These are phyloP conservation scores for Psilocybe sp. DNA, from an alignment of 768 basidiomycete genomes.

Conservation along the genomic window DNA sequence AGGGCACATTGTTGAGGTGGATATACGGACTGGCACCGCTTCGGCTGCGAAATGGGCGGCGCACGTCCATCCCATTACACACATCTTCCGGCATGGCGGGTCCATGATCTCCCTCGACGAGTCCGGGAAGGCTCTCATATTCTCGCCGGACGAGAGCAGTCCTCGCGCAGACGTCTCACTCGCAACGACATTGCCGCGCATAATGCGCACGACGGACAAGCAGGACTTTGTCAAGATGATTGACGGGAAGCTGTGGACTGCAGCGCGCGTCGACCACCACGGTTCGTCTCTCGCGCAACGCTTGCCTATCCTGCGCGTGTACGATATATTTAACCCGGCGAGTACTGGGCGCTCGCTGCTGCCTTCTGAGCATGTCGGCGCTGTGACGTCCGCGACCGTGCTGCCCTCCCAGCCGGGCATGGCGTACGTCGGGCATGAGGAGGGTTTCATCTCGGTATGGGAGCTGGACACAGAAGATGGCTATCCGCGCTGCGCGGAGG, in stretches of 20 bases:
- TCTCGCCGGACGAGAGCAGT: slow-evolving; percentile 42
- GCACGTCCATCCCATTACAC: slow-evolving; percentile 64
- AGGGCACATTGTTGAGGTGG: slow-evolving; percentile 82
- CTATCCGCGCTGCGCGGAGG: slow-evolving; percentile 64
- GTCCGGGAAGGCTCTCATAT: slow-evolving; percentile 77
- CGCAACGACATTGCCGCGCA: slow-evolving; percentile 47
- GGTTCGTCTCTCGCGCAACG: slow-evolving; percentile 35
- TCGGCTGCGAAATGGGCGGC: slow-evolving; percentile 55
- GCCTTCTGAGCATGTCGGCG: slow-evolving; percentile 72
- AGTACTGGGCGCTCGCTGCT: slow-evolving; percentile 50
- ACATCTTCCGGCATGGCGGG: slow-evolving; percentile 70
- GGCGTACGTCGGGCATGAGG: slow-evolving; percentile 90
- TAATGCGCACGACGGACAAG: slow-evolving; percentile 74
- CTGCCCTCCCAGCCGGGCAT: slow-evolving; percentile 62
- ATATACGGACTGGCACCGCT: slow-evolving; percentile 59
- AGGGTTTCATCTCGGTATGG: slow-evolving; percentile 89
- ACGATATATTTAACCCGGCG: slow-evolving; percentile 68
- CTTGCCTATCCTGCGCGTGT: slow-evolving; percentile 76
- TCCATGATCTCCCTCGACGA: slow-evolving; percentile 86
- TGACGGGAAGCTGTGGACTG: slow-evolving; percentile 82
- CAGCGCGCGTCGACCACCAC: slow-evolving; percentile 51
- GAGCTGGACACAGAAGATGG: slow-evolving; percentile 47
- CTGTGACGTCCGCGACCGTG: slow-evolving; percentile 78
- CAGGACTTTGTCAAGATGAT: slow-evolving; percentile 77
- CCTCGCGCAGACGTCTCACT: slow-evolving; percentile 41